Evolutionary conservation across 2,329 filamentous ascomycete genomes (phyloP).

Genomic region (Verruconis gallopava): DNA sequence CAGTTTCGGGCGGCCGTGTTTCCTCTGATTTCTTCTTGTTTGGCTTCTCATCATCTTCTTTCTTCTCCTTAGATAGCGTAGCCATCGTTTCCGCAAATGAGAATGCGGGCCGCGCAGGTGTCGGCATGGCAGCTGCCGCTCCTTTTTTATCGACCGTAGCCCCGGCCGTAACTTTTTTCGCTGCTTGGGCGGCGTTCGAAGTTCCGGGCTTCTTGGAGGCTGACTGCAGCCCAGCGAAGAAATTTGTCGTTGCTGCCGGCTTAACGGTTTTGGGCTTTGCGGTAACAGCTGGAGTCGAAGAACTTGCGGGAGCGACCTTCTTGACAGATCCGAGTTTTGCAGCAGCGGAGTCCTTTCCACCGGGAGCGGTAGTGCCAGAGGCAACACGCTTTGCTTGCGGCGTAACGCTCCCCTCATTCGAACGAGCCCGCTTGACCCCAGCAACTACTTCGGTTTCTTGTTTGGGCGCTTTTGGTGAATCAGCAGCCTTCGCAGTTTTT

Average conservation of each 20-base stretch:
- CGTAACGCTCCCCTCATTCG: slow-evolving; percentile 9
- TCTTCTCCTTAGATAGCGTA: slow-evolving; percentile 28
- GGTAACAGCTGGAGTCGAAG: slow-evolving; percentile 18
- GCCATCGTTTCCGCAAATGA: slow-evolving; percentile 29
- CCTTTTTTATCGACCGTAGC: slow-evolving; percentile 17
- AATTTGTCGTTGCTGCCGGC: slow-evolving; percentile 30
- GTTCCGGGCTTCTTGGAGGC: slow-evolving; percentile 30
- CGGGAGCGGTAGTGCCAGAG: slow-evolving; percentile 6
- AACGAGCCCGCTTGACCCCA: slow-evolving; percentile 14
- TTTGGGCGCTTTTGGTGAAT: slow-evolving; percentile 1
- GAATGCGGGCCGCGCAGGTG: slow-evolving; percentile 21
- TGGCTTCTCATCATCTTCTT: slow-evolving; percentile 34
- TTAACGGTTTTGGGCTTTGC: slow-evolving; percentile 13
- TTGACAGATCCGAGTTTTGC: slow-evolving; percentile 3
- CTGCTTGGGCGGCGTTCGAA: slow-evolving; percentile 14
- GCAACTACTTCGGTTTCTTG: slow-evolving; percentile 9
- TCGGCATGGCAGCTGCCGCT: slow-evolving; percentile 12
- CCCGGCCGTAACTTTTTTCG: slow-evolving; percentile 14
- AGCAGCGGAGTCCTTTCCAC: slow-evolving; percentile 10
- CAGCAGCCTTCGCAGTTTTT: slow-evolving; percentile 1
- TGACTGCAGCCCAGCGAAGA: slow-evolving; percentile 33
- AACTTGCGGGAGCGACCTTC: background rate
- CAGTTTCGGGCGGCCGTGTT: slow-evolving; percentile 44
- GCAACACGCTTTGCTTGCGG: slow-evolving; percentile 22
- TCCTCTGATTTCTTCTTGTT: slow-evolving; percentile 44